Conservation (phyloP, 2,329 filamentous ascomycete genomes). For the Huntiella savannae region DNA sequence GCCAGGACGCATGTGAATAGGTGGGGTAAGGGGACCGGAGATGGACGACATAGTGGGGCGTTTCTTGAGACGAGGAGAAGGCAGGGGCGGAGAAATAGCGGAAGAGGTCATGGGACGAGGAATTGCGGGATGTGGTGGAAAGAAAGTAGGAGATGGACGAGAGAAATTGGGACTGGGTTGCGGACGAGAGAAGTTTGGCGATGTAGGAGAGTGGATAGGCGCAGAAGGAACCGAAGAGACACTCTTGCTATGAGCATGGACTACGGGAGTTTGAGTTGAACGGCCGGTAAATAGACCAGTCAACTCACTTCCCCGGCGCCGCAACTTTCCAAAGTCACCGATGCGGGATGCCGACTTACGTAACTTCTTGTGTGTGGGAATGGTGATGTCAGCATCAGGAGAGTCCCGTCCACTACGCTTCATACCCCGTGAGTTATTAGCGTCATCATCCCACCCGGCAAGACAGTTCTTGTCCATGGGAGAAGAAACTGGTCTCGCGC, state of each 20-base stretch:
- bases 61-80: conserved; percentile 4
- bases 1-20: conserved; percentile 8
- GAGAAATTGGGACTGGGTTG: conserved; percentile 6
- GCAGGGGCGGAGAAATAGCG: conserved; percentile 3
- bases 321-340: conserved; percentile 23
- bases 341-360: conserved; percentile 29
- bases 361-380: conserved; percentile 27
- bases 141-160: conserved; percentile 3
- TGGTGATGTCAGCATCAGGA: conserved; percentile 17
- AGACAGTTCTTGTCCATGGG: conserved; percentile 9
- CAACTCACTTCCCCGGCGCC: conserved; percentile 14
- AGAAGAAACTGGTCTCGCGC: conserved; percentile 13
- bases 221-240: conserved; percentile 7
- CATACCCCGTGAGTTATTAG: conserved; percentile 24
- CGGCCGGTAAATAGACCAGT: conserved; percentile 11
- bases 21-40: conserved; percentile 5
- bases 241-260: conserved; percentile 10
- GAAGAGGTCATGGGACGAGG: conserved; percentile 1
- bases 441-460: conserved; percentile 1
- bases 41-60: conserved; percentile 13
- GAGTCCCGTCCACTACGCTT: conserved; percentile 27
- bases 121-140: conserved; percentile 5
- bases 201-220: conserved; percentile 2
- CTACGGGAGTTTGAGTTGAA: conserved; percentile 16
- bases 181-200: conserved; percentile 11